Evolutionary conservation across 2,329 filamentous ascomycete species (phyloP), one percentile per base, ranked within the genome.

Genomic region (Pyricularia pennisetigena): DNA sequence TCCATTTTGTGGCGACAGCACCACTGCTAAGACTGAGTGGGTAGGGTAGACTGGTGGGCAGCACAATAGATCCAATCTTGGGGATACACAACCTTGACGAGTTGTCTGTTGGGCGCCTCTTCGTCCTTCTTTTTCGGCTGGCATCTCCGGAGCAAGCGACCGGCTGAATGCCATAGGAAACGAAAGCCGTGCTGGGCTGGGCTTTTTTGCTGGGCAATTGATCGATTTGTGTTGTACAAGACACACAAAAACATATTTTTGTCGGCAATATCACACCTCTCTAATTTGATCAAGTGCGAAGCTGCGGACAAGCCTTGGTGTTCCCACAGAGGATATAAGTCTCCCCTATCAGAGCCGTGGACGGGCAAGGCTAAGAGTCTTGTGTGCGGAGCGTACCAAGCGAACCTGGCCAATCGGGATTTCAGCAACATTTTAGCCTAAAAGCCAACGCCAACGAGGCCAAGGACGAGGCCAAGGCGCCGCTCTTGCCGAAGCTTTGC

Each of bases 401-500:
- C 2, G 35, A 4, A 9, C 10, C 12, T 4, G 23, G 20, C 41
- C 65, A 66, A 66, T 66, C 10, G 32, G n/a, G 35, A 29, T 30
- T 41, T 54, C 24, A 10, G 26, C 7, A 26, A 20, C 32, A 57
- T 57, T 57, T 66, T 66, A 66, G 65, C 65, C 65, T 49, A 24
- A 66, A 57, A 16, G 16, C 20, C 64, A 30, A 23, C 54, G 65
- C 65, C 65, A 65, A 65, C 64, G n/a, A 65, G 64, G 64, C 64
- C 64, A 66, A 66, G 65, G 64, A 35, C 49, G 64, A 54, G 32
- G 14, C 49, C 64, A 49, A 28, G 64, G 28, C 14, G 64, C 24
- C 41, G 32, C 28, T 35, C 24, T 57, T 66, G 30, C 59, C 59
- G 59, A 62, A 62, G 24, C 59, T 62, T 62, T 62, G 59, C 59